These are phyloP conservation scores for Phytophthora brassicae DNA, from an alignment of 352 stramenopile species.

Conservation along the genomic window DNA sequence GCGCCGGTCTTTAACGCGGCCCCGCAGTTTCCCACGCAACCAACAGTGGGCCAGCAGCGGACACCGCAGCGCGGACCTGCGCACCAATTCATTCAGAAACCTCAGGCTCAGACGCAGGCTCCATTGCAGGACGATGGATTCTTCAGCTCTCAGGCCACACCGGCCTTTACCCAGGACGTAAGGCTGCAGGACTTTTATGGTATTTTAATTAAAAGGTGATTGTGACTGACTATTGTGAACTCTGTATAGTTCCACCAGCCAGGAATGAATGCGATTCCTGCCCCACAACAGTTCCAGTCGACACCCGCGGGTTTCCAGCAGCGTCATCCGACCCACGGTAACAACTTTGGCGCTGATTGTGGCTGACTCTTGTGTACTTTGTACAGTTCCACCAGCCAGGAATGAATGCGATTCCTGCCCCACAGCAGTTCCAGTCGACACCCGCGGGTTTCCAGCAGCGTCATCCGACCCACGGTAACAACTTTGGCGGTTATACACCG, in stretches of 20 bases:
- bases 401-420: slow-evolving; percentile 21
- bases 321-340: slow-evolving; percentile 29
- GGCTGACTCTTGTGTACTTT: not conserved
- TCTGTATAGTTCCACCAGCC: slow-evolving; percentile 27
- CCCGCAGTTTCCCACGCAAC: slow-evolving; percentile 40
- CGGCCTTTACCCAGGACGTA: slow-evolving; percentile 42
- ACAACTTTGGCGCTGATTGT: slow-evolving; percentile 31
- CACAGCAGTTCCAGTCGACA: slow-evolving; percentile 40
- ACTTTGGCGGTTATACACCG: slow-evolving; percentile 30
- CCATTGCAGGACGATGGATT: slow-evolving; percentile 29
- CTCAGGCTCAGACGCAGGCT: slow-evolving; percentile 5
- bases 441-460: slow-evolving; percentile 35
- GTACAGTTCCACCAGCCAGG: slow-evolving; percentile 26
- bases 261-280: slow-evolving; percentile 12
- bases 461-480: slow-evolving; percentile 30
- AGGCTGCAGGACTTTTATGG: not conserved
- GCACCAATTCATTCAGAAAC: slow-evolving; percentile 58
- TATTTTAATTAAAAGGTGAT: too few species aligned
- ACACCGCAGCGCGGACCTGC: slow-evolving; percentile 43
- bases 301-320: slow-evolving; percentile 33
- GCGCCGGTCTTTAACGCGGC: slow-evolving; percentile 22
- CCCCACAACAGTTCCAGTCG: slow-evolving; percentile 43
- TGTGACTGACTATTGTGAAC: not conserved
- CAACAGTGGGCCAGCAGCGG: slow-evolving; percentile 36
- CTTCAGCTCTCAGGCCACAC: slow-evolving; percentile 31